Evolutionary conservation across 306 rosid species (phyloP).

Genomic region (Pyrus bretschneideri): DNA sequence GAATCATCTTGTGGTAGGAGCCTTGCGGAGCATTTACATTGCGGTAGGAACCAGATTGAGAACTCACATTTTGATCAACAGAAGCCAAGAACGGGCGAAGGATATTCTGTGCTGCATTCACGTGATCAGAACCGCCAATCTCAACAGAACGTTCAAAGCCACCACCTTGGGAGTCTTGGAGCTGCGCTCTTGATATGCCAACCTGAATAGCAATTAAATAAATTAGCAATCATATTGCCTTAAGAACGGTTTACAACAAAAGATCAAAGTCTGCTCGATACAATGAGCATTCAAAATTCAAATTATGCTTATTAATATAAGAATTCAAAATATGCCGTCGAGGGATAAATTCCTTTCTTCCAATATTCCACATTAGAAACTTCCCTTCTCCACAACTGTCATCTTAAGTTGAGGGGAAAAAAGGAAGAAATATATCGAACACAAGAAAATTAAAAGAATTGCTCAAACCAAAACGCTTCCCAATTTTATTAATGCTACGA

Average conservation of each 20-base stretch:
- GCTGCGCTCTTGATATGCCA: constrained; percentile 13
- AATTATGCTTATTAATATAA: background rate
- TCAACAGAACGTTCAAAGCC: constrained; percentile 5
- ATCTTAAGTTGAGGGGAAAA: background rate
- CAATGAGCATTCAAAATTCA: background rate
- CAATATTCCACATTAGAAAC: no score
- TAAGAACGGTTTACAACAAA: background rate
- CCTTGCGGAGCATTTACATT: constrained; percentile 5
- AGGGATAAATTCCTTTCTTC: background rate
- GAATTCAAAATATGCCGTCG: background rate
- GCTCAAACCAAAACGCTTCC: background rate
- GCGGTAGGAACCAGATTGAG: constrained; percentile 14
- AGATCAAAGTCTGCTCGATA: background rate
- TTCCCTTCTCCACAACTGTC: background rate
- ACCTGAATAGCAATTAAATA: constrained; percentile 13
- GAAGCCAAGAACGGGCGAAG: constrained; percentile 14
- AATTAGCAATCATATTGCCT: background rate
- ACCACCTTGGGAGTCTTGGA: constrained; percentile 11
- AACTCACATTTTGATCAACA: constrained; percentile 11
- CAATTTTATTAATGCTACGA: background rate
- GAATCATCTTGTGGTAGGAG: background rate
- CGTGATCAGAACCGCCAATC: constrained; percentile 16
- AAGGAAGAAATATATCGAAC: background rate
- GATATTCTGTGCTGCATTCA: constrained; percentile 12
- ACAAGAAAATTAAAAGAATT: background rate